Evolutionary conservation across 768 basidiomycete genomes (phyloP).

Genomic region (Coprinopsis strossmayeri): DNA sequence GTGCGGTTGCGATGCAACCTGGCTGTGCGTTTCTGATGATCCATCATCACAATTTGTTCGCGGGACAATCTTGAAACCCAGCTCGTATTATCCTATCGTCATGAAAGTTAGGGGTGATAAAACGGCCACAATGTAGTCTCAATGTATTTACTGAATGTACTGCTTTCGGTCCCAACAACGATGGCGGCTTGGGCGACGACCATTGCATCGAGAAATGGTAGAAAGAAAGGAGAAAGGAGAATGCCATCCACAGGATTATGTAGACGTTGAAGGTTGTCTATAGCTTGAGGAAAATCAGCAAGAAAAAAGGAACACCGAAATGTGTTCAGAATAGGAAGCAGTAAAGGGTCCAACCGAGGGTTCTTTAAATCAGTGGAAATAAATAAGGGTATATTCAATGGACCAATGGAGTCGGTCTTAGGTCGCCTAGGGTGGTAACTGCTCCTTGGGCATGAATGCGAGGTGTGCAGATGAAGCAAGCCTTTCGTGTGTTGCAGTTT

Average conservation of each 20-base stretch:
- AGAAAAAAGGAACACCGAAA: constrained; percentile 24
- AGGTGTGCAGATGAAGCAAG: background rate
- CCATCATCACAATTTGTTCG: constrained; percentile 13
- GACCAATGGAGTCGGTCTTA: background rate
- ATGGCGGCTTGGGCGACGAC: constrained; percentile 51
- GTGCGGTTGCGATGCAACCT: background rate
- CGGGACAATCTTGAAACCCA: constrained; percentile 11
- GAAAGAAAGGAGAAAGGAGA: constrained; percentile 22
- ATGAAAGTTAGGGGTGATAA: too few relatives aligned
- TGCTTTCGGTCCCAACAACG: constrained; percentile 65
- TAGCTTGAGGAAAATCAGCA: constrained; percentile 17
- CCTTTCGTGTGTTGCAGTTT: background rate
- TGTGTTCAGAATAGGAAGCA: constrained; percentile 17
- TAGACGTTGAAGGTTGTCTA: constrained; percentile 13
- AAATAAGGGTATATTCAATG: constrained; percentile 17
- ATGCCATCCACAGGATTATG: constrained; percentile 21
- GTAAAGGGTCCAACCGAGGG: constrained; percentile 17
- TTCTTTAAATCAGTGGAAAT: constrained; percentile 20
- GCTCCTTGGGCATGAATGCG: background rate
- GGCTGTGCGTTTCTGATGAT: constrained; percentile 7
- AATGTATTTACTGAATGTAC: constrained; percentile 71
- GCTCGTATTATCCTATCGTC: too few relatives aligned
- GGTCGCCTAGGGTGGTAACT: background rate
- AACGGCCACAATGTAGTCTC: constrained; percentile 56
- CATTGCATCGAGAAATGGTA: constrained; percentile 68